Evolutionary conservation across 129 eudicot genomes (phyloP), one percentile per base, ranked within the genome.

Genomic region (Helianthus tuberosus): DNA sequence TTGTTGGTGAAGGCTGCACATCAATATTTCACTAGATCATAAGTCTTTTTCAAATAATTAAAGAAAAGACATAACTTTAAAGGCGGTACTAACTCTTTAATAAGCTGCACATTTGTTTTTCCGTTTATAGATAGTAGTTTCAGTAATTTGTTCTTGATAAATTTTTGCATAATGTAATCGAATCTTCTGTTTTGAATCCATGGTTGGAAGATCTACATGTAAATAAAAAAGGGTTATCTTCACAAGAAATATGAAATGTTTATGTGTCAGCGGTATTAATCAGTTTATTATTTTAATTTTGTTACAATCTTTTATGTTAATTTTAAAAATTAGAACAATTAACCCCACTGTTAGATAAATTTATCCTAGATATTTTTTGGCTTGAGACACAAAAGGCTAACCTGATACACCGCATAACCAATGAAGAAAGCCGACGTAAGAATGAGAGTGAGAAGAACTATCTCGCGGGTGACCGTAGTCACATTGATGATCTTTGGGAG

Each of bases 201-300:
- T 39, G 96, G 96, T 66, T 78, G 88, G 79, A 89, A 89, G 49
- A 80, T 63, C 96, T 89, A 80, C 77, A 71, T n/a, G 52, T 23
- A 38, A 35, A 47, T 29, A 1, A 5, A 47, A 59, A 32, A 38
- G 8, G 6, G 2, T 0, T 27, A 52, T 69, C 8, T 29, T 66
- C 10, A 25, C 8, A 38, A 3, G 48, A 52, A 53, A 17, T 71
- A 50, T 16, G 17, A 71, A 27, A 6, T 49, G 13, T 20, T 16
- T 16, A n/a, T 15, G 15, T n/a, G 11, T n/a, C 32, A 27, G 46
- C 5, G 8, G 5, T 5, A 39, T 6, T 5, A 39, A 39, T 6
- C 46, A 39, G 46, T 39, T 39, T 6, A 39, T 39, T 0, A 39
- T 20, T 39, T 39, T 5, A 5, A 5, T 39, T 39, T 6, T 39